phyloP scores from a whole-genome alignment of 2,329 filamentous ascomycete species.

The Drechmeria coniospora region DNA sequence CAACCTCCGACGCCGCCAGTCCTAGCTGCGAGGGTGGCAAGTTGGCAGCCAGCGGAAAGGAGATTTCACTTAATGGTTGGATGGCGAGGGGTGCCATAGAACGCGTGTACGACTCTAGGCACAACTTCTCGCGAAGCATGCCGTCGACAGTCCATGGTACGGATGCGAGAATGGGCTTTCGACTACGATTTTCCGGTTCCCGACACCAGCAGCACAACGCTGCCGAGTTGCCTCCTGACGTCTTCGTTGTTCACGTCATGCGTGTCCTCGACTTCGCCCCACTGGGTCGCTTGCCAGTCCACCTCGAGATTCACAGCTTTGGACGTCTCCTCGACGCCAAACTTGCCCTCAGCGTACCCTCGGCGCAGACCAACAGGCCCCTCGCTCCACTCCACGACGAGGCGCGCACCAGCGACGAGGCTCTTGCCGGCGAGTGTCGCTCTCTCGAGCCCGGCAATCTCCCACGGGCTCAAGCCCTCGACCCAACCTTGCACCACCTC shows the following conservation, averaged over 20 bases:
- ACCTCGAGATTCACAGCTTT: conserved; percentile 70
- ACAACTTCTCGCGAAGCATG: no score
- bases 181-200: conserved; percentile 26
- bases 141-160: no score
- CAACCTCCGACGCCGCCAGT: no score
- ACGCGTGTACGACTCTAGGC: no score
- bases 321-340: conserved; percentile 73
- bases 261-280: conserved; percentile 96
- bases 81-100: no score
- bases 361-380: conserved; percentile 40
- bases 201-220: conserved; percentile 66
- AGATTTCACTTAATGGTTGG: no score
- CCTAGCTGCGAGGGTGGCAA: no score
- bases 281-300: conserved; percentile 74
- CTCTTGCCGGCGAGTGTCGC: conserved; percentile 78
- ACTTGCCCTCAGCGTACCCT: conserved; percentile 23
- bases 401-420: conserved; percentile 56
- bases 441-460: conserved; percentile 76
- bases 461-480: conserved; percentile 53
- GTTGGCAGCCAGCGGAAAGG: no score
- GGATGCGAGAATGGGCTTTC: neutral
- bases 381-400: conserved; percentile 80
- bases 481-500: conserved; percentile 71
- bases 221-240: conserved; percentile 72
- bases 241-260: conserved; percentile 95